A percentile compares a stretch with the other conserved stretches of the same genome.
Evolutionary conservation across 176 grass and related monocot genomes (phyloP).

Genomic region (Triticum urartu): DNA sequence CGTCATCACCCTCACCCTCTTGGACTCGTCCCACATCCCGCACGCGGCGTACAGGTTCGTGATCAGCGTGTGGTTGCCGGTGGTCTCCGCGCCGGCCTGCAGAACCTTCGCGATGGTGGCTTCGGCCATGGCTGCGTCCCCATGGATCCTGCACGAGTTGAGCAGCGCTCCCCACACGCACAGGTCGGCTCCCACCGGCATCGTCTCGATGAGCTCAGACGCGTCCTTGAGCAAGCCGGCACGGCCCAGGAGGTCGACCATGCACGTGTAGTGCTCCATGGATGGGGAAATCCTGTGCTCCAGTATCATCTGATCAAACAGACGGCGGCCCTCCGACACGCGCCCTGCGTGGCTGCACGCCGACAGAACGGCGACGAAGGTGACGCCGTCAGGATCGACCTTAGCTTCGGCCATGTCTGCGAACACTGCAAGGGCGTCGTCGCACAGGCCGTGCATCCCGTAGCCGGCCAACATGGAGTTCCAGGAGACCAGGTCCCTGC

Average conservation of each 20-base stretch:
- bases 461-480: slow-evolving; percentile 59
- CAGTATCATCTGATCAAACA: slow-evolving; percentile 51
- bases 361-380: slow-evolving; percentile 46
- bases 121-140: slow-evolving; percentile 30
- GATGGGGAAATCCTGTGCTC: slow-evolving; percentile 37
- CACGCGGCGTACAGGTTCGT: slow-evolving; percentile 57
- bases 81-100: slow-evolving; percentile 6
- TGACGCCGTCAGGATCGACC: slow-evolving; percentile 36
- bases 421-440: slow-evolving; percentile 45
- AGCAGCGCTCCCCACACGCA: slow-evolving; percentile 64
- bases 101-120: slow-evolving; percentile 33
- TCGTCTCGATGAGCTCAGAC: slow-evolving; percentile 32
- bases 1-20: slow-evolving; percentile 57
- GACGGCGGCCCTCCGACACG: slow-evolving; percentile 39
- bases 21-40: slow-evolving; percentile 56
- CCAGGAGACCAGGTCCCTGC: slow-evolving; percentile 65
- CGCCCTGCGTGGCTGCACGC: slow-evolving; percentile 47
- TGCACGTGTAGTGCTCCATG: slow-evolving; percentile 71
- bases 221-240: slow-evolving; percentile 50
- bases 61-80: slow-evolving; percentile 56
- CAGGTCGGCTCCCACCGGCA: slow-evolving; percentile 47
- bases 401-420: slow-evolving; percentile 18
- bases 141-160: slow-evolving; percentile 58
- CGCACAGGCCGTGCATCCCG: slow-evolving; percentile 49
- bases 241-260: slow-evolving; percentile 62